phyloP scores from a whole-genome alignment of 139 green algal species.

The Desmodesmus armatus region DNA sequence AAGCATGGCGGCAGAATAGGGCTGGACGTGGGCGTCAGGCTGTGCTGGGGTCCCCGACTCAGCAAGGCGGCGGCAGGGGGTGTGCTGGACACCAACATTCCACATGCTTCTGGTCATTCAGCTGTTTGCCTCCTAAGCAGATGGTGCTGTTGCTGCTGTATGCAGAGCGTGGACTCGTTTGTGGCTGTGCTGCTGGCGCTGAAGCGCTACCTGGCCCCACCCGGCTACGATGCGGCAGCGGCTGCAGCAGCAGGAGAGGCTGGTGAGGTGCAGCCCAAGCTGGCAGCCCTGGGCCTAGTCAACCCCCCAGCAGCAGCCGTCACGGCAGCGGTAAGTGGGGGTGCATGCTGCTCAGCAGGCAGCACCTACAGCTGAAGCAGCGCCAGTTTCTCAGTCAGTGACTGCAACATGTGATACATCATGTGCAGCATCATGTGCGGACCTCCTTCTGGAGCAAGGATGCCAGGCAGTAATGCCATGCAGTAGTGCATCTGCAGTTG shows the following conservation, averaged over 20 bases:
- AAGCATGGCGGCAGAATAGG: neutral
- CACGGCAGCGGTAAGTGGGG: constrained; percentile 13
- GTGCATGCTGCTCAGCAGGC: neutral
- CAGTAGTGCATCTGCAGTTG: too few relatives aligned
- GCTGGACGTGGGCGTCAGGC: neutral
- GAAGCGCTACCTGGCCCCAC: constrained; percentile 6
- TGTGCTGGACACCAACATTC: too few relatives aligned
- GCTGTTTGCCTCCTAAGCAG: too few relatives aligned
- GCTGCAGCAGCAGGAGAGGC: neutral
- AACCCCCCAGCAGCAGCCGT: neutral
- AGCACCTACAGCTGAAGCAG: neutral
- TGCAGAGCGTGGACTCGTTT: constrained; percentile 28
- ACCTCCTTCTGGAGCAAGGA: too few relatives aligned
- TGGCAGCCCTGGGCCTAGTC: constrained; percentile 9
- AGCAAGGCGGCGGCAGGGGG: neutral
- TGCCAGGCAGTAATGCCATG: too few relatives aligned
- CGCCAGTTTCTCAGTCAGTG: too few relatives aligned
- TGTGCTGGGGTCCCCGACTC: too few relatives aligned
- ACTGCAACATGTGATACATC: too few relatives aligned
- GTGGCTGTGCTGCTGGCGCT: constrained; percentile 22
- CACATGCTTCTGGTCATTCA: too few relatives aligned
- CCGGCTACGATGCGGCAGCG: neutral
- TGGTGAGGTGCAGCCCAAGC: neutral
- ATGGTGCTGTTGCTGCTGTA: neutral
- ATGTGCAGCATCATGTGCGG: too few relatives aligned